Percentiles rank a stretch among this genome's conserved stretches.
Evolutionary conservation across 2,329 filamentous ascomycete species (phyloP).

Genomic region (Xylariales sp.): DNA sequence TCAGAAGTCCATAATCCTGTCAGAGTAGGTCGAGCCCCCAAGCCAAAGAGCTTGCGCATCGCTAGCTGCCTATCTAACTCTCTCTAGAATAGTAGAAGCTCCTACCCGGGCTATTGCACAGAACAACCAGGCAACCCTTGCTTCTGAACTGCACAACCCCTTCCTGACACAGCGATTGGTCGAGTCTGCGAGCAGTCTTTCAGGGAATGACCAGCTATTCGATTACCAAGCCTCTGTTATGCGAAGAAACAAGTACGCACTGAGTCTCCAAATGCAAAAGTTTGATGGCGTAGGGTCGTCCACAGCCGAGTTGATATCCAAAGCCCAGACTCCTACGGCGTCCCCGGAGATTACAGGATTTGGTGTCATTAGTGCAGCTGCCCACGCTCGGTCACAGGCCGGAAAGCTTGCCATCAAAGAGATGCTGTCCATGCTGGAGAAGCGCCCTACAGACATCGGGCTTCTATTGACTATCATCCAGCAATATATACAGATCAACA

Average conservation of each 20-base stretch:
- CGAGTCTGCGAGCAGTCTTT: constrained; percentile 46
- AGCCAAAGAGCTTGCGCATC: too few species aligned
- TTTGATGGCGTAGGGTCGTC: constrained; percentile 53
- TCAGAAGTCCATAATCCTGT: constrained; percentile 55
- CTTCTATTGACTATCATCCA: constrained; percentile 76
- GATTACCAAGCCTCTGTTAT: constrained; percentile 62
- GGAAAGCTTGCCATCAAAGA: constrained; percentile 66
- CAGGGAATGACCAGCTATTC: constrained; percentile 62
- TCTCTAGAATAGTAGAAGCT: constrained; percentile 56
- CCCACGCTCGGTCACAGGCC: constrained; percentile 58
- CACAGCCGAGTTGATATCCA: constrained; percentile 36
- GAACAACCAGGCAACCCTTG: constrained; percentile 53
- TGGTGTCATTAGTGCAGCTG: constrained; percentile 63
- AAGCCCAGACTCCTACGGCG: constrained; percentile 21
- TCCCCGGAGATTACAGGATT: constrained; percentile 33
- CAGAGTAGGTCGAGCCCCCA: constrained; percentile 59
- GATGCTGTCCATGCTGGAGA: constrained; percentile 65
- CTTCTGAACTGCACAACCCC: constrained; percentile 50
- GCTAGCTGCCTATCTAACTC: too few species aligned
- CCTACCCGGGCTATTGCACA: constrained; percentile 63
- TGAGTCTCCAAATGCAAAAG: constrained; percentile 65
- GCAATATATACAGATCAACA: constrained; percentile 68
- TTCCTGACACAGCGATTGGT: constrained; percentile 62
- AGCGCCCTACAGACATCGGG: constrained; percentile 74
- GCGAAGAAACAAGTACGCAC: constrained; percentile 57